Conservation (phyloP, 2,329 filamentous ascomycete genomes). For the Fusarium redolens region DNA sequence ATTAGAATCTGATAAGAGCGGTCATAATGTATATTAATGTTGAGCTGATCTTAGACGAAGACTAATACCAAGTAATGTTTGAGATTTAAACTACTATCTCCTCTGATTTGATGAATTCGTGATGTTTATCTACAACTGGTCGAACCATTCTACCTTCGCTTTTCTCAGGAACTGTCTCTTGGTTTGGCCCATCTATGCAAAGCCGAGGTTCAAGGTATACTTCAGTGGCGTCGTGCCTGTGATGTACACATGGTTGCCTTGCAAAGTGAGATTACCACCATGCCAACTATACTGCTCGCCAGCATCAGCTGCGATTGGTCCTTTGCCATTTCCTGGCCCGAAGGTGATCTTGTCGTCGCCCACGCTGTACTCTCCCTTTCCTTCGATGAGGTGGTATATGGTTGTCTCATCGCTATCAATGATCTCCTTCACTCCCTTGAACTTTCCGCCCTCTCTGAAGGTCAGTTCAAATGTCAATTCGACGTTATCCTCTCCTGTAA, state of each 20-base stretch:
- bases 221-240: constrained; percentile 13
- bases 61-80: constrained; percentile 1
- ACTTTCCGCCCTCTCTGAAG: constrained; percentile 15
- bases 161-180: too few species aligned
- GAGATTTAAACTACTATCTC: not conserved
- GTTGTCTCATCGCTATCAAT: constrained; percentile 16
- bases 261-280: constrained; percentile 1
- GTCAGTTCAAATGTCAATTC: constrained; percentile 26
- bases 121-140: not conserved
- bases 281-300: constrained; percentile 26
- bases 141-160: accelerated
- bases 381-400: not conserved
- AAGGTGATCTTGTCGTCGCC: not conserved
- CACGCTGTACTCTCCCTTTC: constrained; percentile 5
- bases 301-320: constrained; percentile 3
- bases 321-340: constrained; percentile 1
- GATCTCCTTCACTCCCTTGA: constrained; percentile 9
- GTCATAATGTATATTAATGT: not conserved
- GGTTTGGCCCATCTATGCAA: not conserved
- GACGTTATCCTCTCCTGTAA: constrained; percentile 22
- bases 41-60: not conserved
- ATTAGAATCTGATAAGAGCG: not conserved
- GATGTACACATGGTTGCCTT: constrained; percentile 13
- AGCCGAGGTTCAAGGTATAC: constrained; percentile 19
- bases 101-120: accelerated